These are phyloP conservation scores for Alternaria brassicae DNA, from an alignment of 2,329 filamentous ascomycete species.

Conservation along the genomic window DNA sequence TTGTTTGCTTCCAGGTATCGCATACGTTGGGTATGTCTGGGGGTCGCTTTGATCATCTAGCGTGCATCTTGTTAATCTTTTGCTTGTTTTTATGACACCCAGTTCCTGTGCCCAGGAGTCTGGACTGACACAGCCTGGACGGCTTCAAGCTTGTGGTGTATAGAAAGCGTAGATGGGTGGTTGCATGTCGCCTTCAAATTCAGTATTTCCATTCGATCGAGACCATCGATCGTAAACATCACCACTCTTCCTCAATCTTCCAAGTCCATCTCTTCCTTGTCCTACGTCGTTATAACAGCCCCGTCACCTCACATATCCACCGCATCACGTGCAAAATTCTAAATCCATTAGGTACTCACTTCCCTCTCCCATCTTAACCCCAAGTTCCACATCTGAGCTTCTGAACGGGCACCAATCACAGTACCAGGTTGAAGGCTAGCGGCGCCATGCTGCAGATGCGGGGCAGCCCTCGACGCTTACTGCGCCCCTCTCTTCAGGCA, in stretches of 20 bases:
- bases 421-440: neutral
- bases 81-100: neutral
- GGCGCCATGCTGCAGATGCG: constrained; percentile 1
- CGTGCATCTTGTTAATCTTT: neutral
- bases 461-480: constrained; percentile 1
- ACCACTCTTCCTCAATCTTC: neutral
- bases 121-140: neutral
- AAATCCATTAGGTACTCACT: neutral
- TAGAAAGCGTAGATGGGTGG: neutral
- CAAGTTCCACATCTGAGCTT: neutral
- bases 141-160: neutral
- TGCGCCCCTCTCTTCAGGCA: neutral
- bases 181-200: neutral
- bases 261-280: neutral
- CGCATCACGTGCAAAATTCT: neutral
- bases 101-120: neutral
- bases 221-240: neutral
- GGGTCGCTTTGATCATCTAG: neutral
- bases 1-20: neutral
- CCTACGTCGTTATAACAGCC: neutral
- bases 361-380: neutral
- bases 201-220: neutral
- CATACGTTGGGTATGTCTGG: neutral
- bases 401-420: constrained; percentile 1
- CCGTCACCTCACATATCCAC: too few species aligned